Evolutionary conservation across 108 stramenopile species (phyloP).

Genomic region (Aureococcus anophagefferens): DNA sequence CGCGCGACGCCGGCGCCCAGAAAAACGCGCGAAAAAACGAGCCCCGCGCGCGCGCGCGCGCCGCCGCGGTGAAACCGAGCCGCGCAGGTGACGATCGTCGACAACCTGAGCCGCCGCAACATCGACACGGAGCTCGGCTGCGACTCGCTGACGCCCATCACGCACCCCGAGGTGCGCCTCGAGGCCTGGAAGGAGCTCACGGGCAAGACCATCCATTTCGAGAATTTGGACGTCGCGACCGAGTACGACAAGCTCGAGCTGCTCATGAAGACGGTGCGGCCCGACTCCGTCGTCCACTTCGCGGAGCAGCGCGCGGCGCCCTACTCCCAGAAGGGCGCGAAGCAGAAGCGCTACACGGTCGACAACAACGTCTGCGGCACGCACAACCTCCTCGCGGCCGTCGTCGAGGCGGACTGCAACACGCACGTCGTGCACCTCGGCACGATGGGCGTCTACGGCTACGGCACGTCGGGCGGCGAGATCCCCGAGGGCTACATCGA

Average conservation of each 20-base stretch:
- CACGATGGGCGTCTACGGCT: constrained; percentile 98
- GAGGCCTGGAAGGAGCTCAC: constrained; percentile 86
- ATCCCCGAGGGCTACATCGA: constrained; percentile 99
- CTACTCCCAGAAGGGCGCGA: constrained; percentile 86
- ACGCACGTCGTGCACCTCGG: constrained; percentile 95
- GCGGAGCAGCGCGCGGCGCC: constrained; percentile 97
- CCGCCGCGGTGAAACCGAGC: neutral
- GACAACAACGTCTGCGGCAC: constrained; percentile 93
- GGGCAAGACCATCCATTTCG: constrained; percentile 78
- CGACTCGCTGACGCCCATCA: constrained; percentile 87
- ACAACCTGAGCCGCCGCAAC: constrained; percentile 82
- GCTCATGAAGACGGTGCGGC: constrained; percentile 80
- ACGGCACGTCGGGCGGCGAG: constrained; percentile 92
- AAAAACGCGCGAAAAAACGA: neutral
- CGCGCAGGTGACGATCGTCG: constrained; percentile 70
- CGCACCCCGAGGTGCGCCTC: constrained; percentile 50
- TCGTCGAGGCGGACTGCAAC: constrained; percentile 84
- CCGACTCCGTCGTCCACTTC: constrained; percentile 91
- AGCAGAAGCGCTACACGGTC: constrained; percentile 90
- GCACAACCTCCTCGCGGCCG: constrained; percentile 90
- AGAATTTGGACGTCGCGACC: constrained; percentile 83
- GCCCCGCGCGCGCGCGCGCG: neutral
- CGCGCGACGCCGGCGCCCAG: neutral
- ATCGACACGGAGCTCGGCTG: constrained; percentile 83
- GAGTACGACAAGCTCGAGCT: constrained; percentile 86